Percentiles rank a stretch among this genome's conserved stretches.
phyloP scores from a whole-genome alignment of 208 protist genomes.

The Leishmania aethiopica region DNA sequence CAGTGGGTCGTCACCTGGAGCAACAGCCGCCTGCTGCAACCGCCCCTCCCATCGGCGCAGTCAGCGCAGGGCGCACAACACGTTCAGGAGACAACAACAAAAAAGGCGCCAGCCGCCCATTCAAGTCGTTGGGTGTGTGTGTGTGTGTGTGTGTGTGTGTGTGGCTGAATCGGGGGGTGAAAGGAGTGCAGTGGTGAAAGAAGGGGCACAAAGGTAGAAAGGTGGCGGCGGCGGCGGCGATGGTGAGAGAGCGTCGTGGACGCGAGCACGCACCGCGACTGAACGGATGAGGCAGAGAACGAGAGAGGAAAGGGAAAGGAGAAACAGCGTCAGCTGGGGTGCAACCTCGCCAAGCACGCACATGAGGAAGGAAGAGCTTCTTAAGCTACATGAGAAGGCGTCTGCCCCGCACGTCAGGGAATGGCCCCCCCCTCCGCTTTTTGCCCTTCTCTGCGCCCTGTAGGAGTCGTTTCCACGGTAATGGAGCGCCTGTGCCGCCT shows the following conservation, averaged over 20 bases:
- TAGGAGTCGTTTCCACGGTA: background rate
- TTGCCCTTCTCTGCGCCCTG: background rate
- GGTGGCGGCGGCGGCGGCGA: background rate
- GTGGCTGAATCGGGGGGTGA: too few relatives aligned
- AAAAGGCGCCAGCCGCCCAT: background rate
- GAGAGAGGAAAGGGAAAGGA: background rate
- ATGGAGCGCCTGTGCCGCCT: background rate
- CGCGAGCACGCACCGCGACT: background rate
- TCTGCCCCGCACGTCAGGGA: background rate
- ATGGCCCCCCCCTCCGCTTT: background rate
- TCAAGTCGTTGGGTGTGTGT: background rate
- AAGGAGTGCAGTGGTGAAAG: conserved; percentile 1
- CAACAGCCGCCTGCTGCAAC: background rate
- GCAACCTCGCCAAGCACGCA: background rate
- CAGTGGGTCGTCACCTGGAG: background rate
- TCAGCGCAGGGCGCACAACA: background rate
- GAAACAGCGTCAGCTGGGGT: background rate
- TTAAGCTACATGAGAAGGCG: background rate
- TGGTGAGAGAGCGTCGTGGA: background rate
- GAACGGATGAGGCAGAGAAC: background rate
- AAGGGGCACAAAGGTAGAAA: background rate
- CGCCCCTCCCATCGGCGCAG: background rate
- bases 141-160: background rate
- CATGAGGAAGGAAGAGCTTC: background rate
- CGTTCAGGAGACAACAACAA: background rate